Percentiles rank a stretch among this genome's conserved stretches.
Evolutionary conservation across 306 rosid genomes (phyloP).

Genomic region (Comarum palustre): DNA sequence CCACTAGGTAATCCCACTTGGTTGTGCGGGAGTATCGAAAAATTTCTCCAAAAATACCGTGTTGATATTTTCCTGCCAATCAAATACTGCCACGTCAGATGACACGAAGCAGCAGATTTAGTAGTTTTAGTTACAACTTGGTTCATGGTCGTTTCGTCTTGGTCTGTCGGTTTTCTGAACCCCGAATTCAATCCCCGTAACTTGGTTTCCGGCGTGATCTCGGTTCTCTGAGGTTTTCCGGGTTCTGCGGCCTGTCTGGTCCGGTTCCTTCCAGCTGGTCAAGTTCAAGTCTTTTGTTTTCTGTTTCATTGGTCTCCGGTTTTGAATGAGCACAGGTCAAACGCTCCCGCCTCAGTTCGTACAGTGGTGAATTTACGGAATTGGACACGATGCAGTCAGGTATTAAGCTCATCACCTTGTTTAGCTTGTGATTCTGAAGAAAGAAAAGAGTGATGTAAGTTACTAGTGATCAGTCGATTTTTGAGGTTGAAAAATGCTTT

Average conservation of each 20-base stretch:
- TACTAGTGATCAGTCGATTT: neutral
- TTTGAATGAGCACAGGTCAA: constrained; percentile 19
- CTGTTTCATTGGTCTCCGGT: neutral
- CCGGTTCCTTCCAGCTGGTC: neutral
- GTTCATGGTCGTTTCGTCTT: neutral
- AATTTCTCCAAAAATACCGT: no score
- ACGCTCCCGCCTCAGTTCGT: constrained; percentile 26
- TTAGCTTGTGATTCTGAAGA: no score
- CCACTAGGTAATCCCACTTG: no score
- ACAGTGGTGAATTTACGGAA: constrained; percentile 22
- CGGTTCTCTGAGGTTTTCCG: neutral
- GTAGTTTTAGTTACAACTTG: no score
- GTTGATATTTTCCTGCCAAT: neutral
- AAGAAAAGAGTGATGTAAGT: neutral
- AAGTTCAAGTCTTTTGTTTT: neutral
- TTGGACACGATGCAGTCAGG: constrained; percentile 46
- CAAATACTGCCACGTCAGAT: neutral
- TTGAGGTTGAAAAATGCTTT: neutral
- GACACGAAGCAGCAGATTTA: neutral
- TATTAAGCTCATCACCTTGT: neutral
- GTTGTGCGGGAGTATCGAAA: no score
- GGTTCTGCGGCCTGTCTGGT: neutral
- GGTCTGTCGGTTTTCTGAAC: no score
- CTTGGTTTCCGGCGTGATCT: neutral
- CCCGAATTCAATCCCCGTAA: no score